phyloP scores from a whole-genome alignment of 2,329 filamentous ascomycete genomes.

The Zasmidium citrigriseum region DNA sequence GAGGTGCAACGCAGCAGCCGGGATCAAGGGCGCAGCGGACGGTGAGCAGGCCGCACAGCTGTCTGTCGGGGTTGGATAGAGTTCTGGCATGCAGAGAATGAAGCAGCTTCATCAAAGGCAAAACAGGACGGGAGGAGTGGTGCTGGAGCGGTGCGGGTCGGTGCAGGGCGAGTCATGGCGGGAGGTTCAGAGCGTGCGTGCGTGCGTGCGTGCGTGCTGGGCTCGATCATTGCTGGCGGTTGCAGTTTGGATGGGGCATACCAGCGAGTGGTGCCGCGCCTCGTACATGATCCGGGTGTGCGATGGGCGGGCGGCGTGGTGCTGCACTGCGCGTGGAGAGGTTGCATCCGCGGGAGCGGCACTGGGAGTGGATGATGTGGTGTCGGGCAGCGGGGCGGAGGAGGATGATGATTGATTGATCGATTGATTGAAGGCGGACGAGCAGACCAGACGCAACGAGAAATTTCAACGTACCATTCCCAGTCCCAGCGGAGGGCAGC shows the following conservation, averaged over 20 bases:
- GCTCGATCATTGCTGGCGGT: no score
- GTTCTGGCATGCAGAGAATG: constrained; percentile 21
- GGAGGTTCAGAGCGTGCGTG: not conserved
- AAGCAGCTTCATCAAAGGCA: constrained; percentile 23
- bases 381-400: not conserved
- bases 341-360: not conserved
- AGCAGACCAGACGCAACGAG: no score
- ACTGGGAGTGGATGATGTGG: not conserved
- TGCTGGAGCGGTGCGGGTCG: constrained; percentile 11
- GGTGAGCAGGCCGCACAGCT: not conserved
- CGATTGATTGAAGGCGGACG: no score
- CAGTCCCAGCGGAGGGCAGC: not conserved
- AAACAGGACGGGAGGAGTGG: constrained; percentile 13
- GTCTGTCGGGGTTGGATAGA: constrained; percentile 16
- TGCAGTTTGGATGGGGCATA: no score
- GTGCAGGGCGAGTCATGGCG: constrained; percentile 9
- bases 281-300: constrained; percentile 2
- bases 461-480: not conserved
- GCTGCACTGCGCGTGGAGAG: constrained; percentile 3
- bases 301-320: not conserved
- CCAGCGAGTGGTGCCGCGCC: constrained; percentile 2
- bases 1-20: constrained; percentile 9
- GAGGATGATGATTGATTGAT: not conserved
- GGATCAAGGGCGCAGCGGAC: constrained; percentile 3
- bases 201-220: not conserved